Evolutionary conservation across 2,329 filamentous ascomycete species (phyloP), one percentile per base, ranked within the genome.

Genomic region (Elsinoe batatas): DNA sequence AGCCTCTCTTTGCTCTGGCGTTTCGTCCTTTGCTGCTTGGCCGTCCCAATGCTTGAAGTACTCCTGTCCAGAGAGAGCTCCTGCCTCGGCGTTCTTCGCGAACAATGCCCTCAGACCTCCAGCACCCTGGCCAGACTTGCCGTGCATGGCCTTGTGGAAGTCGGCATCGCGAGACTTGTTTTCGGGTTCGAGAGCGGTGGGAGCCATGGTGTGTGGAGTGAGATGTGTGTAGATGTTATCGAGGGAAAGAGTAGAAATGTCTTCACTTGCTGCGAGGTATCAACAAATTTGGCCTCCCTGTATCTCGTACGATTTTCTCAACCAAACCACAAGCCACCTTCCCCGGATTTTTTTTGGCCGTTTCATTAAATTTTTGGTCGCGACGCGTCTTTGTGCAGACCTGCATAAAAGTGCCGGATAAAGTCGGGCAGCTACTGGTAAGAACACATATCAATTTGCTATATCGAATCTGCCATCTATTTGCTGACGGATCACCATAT

Each of bases 41-140:
- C 91, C 86, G 72, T 95, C 89, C 87, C 88, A 95, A 71, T 95
- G 90, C 79, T 94, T 94, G 77, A 95, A 95, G 75, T 95, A 95
- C 71, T 94, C 88, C 67, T 93, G 87, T 26, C 91, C 81, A 46
- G 89, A 89, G 53, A 85, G 84, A 69, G 89, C 82, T 68, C 94
- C 87, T 6, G 89, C 88, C 30, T 76, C 75, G 67, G 78, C 76
- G 71, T 93, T 85, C 77, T 98, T 98, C 69, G 79, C 78, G 67
- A 95, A 77, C 83, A 96, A 91, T 65, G 91, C 88, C 64, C 81
- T 76, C 64, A 96, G 80, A 87, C 80, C 58, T 84, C 84, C 66
- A 91, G 86, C 63, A 94, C 95, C 60, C 81, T 80, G 62, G 83
- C 81, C 72, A 82, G 91, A 67, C 83, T 83, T 57, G 83, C 79